Evolutionary conservation across 2,329 filamentous ascomycete genomes (phyloP).

Genomic region (Orbilia brochopaga): DNA sequence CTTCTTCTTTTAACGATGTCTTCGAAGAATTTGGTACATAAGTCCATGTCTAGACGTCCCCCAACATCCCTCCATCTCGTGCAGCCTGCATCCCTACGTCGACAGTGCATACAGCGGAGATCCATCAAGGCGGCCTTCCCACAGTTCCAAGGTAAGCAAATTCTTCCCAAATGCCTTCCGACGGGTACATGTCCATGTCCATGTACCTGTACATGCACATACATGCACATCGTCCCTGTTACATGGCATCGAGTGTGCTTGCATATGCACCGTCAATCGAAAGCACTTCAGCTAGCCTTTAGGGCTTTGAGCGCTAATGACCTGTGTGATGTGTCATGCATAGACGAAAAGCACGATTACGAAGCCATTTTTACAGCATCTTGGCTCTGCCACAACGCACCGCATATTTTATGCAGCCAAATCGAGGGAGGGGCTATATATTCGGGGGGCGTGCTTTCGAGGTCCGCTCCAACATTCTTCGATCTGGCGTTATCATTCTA

Average conservation of each 20-base stretch:
- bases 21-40: neutral
- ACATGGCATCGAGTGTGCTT: neutral
- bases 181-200: neutral
- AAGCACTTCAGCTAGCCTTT: constrained; percentile 6
- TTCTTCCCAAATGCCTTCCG: neutral
- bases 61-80: neutral
- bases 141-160: neutral
- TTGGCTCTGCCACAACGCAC: constrained; percentile 8
- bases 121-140: neutral
- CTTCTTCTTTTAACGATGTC: neutral
- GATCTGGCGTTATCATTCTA: neutral
- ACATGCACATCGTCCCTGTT: neutral
- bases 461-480: constrained; percentile 26
- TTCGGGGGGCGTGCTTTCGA: constrained; percentile 28
- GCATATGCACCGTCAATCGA: neutral
- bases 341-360: constrained; percentile 25
- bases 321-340: constrained; percentile 16
- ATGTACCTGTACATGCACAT: neutral
- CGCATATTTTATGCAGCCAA: constrained; percentile 30
- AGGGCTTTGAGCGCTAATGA: constrained; percentile 31
- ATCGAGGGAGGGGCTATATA: constrained; percentile 35
- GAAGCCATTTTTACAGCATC: neutral
- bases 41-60: neutral
- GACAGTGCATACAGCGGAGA: constrained; percentile 1
- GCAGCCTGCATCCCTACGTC: constrained; percentile 3